Evolutionary conservation across 495 filamentous ascomycete genomes (phyloP), one percentile per base, ranked within the genome.

Genomic region (Penicillium lagena): DNA sequence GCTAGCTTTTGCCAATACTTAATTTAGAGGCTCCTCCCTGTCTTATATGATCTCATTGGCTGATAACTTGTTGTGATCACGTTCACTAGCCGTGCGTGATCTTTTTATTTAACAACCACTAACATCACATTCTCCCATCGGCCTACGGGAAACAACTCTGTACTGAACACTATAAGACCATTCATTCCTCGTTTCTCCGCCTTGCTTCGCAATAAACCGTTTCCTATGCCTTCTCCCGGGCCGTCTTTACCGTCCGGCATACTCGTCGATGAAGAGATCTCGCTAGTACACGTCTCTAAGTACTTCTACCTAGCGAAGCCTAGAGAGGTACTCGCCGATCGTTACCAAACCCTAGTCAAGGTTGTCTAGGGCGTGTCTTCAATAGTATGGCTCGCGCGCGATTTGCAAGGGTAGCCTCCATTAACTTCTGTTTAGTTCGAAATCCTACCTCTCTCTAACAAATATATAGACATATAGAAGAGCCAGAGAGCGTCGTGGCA

Each of bases 311-410:
- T 70, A 34, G 64, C 53, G 35, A 64, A 67, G 36, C 58, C 66
- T 42, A 68, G 68, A 31, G 69, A 76, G 31, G 39, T 71, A 31
- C 58, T 66, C 42, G 56, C 52, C 32, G 48, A 64, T 52, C 56
- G 60, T 40, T 73, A 72, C 41, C 60, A 71, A 56, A 56, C 50
- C 40, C 17, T 68, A 29, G 55, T 63, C 35, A 73, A 72, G 49
- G 49, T 73, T 52, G 70, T 67, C 43, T 73, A 62, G 62, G 70
- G 68, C 11, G 49, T 55, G 12, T 54, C 56, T 42, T 71, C 65
- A 42, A 71, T 67, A 32, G 59, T 68, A 51, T 72, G 64, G 69
- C 50, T 72, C 33, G 64, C 69, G 36, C 51, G 54, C 42, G 61
- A 70, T 56, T 36, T 68, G 33, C 40, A 51, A 49, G 39, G 55